A percentile compares a stretch with the other conserved stretches of the same genome.
These are phyloP conservation scores for Auricularia heimuer DNA, from an alignment of 768 basidiomycete genomes.

Conservation along the genomic window DNA sequence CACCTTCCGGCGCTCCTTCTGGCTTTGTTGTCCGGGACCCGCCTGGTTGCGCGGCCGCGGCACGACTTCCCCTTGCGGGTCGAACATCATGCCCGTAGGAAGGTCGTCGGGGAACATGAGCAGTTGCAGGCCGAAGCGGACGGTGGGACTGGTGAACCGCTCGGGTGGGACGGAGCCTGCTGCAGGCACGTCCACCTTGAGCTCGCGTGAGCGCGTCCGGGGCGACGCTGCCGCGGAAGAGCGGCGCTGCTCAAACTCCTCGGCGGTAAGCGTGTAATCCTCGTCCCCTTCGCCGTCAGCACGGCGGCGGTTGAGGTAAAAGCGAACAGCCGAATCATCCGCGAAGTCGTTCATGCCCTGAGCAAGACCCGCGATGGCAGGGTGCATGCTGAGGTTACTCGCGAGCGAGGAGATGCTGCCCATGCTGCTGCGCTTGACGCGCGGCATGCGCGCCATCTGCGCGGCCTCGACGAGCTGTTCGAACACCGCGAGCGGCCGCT, in stretches of 20 bases:
- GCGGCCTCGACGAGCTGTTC: conserved; percentile 75
- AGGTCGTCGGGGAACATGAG: conserved; percentile 84
- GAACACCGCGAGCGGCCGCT: conserved; percentile 84
- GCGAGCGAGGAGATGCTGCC: conserved; percentile 91
- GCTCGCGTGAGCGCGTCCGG: background rate
- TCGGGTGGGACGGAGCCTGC: conserved; percentile 47
- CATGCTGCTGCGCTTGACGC: conserved; percentile 86
- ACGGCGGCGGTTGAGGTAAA: conserved; percentile 72
- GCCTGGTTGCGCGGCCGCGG: conserved; percentile 40
- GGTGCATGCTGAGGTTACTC: conserved; percentile 88
- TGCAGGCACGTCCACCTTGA: conserved; percentile 26
- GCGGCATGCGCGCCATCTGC: conserved; percentile 50
- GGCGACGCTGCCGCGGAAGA: background rate
- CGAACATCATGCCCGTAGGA: conserved; percentile 92
- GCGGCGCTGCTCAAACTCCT: background rate
- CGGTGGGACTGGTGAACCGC: conserved; percentile 72
- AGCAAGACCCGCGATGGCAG: conserved; percentile 80
- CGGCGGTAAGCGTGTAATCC: conserved; percentile 5
- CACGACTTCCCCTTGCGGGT: conserved; percentile 84
- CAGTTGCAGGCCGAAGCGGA: conserved; percentile 78
- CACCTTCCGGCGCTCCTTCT: conserved; percentile 62
- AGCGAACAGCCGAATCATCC: conserved; percentile 93
- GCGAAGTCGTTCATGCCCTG: conserved; percentile 89
- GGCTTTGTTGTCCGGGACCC: conserved; percentile 25
- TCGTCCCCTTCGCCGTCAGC: conserved; percentile 28